Percentiles rank a stretch among this genome's conserved stretches.
Evolutionary conservation across 108 stramenopile species (phyloP).

Genomic region (Poteriospumella lacustris): DNA sequence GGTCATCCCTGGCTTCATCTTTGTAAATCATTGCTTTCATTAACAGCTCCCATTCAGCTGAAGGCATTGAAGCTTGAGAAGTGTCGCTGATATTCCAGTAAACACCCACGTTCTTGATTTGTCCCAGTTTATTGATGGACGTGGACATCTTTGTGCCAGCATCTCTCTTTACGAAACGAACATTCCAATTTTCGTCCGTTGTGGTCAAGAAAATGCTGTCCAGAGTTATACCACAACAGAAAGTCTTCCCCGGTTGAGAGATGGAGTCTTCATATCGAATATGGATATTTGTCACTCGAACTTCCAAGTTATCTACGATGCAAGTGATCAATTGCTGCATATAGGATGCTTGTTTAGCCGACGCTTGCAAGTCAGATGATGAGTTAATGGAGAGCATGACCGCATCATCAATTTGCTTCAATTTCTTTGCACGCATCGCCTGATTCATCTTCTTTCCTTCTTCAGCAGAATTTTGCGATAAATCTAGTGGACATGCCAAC

Average conservation of each 20-base stretch:
- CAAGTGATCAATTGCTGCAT: background rate
- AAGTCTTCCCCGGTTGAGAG: background rate
- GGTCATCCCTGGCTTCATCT: no score
- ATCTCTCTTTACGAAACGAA: conserved; percentile 7
- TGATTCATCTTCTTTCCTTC: background rate
- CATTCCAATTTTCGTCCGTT: conserved; percentile 2
- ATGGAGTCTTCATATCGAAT: background rate
- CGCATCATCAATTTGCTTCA: background rate
- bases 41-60: background rate
- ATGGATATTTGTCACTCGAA: conserved; percentile 4
- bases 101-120: background rate
- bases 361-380: background rate
- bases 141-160: background rate
- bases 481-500: background rate
- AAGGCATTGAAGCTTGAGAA: background rate
- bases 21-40: background rate
- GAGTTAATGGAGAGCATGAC: background rate
- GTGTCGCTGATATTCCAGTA: conserved; percentile 1
- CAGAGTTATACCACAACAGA: background rate
- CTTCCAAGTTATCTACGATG: conserved; percentile 23
- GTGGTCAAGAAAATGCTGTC: background rate
- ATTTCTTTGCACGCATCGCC: background rate
- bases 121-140: background rate
- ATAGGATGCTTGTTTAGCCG: conserved; percentile 1
- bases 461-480: background rate